Percentiles rank a stretch among this genome's conserved stretches.
phyloP scores from a whole-genome alignment of 192 early-diverging fungal species.

The Backusella luteola region DNA sequence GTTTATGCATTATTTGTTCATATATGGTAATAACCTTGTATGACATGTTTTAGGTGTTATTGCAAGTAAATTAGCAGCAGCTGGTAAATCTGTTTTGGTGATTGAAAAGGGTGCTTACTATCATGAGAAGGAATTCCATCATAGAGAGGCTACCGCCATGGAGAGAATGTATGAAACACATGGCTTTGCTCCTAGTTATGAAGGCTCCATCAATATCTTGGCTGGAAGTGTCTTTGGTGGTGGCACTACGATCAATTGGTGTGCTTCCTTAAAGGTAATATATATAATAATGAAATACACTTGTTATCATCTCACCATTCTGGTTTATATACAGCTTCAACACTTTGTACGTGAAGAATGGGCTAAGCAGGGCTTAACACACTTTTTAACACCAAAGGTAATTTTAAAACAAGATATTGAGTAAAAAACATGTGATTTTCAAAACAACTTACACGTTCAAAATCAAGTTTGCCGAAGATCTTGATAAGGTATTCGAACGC shows the following conservation, averaged over 20 bases:
- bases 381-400: constrained; percentile 53
- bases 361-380: constrained; percentile 59
- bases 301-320: too few species aligned
- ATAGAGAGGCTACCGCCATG: constrained; percentile 51
- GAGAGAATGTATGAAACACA: constrained; percentile 55
- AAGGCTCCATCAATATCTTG: constrained; percentile 53
- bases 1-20: not conserved
- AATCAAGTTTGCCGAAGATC: constrained; percentile 34
- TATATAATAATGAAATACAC: constrained; percentile 28
- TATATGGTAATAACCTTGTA: not conserved
- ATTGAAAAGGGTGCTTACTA: constrained; percentile 70
- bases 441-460: too few species aligned
- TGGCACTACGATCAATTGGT: constrained; percentile 74
- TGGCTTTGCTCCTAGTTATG: constrained; percentile 45
- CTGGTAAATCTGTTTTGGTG: constrained; percentile 67
- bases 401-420: not conserved
- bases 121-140: constrained; percentile 49
- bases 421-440: not conserved
- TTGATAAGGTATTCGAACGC: constrained; percentile 58
- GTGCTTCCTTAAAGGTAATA: constrained; percentile 51
- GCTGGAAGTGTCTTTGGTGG: constrained; percentile 74
- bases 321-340: constrained; percentile 39
- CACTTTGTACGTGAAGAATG: constrained; percentile 72
- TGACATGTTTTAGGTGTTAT: constrained; percentile 33
- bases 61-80: constrained; percentile 63